A percentile compares a stretch with the other conserved stretches of the same genome.
phyloP scores from a whole-genome alignment of 2,329 filamentous ascomycete genomes.

The Domatiomyces globalis region DNA sequence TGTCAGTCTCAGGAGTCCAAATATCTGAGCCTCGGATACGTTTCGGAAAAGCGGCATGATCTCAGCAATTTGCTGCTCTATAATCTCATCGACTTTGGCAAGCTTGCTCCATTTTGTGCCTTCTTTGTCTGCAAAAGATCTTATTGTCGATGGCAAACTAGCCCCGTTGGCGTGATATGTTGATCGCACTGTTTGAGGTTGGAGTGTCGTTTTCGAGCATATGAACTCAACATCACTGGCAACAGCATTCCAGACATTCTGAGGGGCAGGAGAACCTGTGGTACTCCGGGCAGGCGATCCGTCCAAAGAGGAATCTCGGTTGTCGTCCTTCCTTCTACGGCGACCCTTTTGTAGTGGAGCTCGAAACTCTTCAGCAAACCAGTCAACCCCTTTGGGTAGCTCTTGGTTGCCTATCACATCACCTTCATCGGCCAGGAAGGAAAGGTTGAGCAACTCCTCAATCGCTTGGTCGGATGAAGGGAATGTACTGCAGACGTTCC shows the following conservation, averaged over 20 bases:
- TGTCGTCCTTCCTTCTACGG: slow-evolving; percentile 19
- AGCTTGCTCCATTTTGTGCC: slow-evolving; percentile 27
- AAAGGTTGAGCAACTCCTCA: slow-evolving; percentile 66
- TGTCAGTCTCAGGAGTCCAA: slow-evolving; percentile 43
- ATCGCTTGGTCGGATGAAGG: slow-evolving; percentile 37
- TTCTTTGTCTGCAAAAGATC: slow-evolving; percentile 37
- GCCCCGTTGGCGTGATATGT: slow-evolving; percentile 46
- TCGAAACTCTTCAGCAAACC: slow-evolving; percentile 48
- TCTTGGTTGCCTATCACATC: slow-evolving; percentile 35
- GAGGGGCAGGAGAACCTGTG: slow-evolving; percentile 13
- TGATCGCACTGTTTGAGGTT: slow-evolving; percentile 37
- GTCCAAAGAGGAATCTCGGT: slow-evolving; percentile 15
- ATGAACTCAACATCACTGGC: slow-evolving; percentile 49
- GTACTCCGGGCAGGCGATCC: slow-evolving; percentile 14
- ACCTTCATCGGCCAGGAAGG: slow-evolving; percentile 57
- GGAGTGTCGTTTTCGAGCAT: slow-evolving; percentile 33
- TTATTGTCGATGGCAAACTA: slow-evolving; percentile 42
- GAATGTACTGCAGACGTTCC: not conserved
- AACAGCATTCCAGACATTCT: slow-evolving; percentile 46
- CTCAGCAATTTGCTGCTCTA: slow-evolving; percentile 38
- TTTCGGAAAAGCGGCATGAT: slow-evolving; percentile 42
- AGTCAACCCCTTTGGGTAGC: slow-evolving; percentile 62
- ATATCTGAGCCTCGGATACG: slow-evolving; percentile 35
- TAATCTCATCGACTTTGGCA: slow-evolving; percentile 28
- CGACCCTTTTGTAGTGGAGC: slow-evolving; percentile 23